Conservation (phyloP, 2,329 filamentous ascomycete genomes). For the Trichoderma brevicompactum region DNA sequence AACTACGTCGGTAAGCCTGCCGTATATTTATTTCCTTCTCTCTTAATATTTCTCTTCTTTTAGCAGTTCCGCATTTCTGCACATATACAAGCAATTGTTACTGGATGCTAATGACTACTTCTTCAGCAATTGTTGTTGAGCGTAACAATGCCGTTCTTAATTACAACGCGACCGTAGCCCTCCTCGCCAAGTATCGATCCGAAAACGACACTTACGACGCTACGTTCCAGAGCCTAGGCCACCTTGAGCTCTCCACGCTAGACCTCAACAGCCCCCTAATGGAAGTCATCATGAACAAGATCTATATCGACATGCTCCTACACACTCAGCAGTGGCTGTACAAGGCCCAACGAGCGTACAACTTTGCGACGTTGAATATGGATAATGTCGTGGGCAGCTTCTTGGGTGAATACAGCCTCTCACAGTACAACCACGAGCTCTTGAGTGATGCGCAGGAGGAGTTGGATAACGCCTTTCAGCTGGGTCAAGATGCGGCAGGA, state of each 20-base stretch:
- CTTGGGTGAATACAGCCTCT: not conserved
- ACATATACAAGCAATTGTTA: no score
- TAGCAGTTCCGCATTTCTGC: no score
- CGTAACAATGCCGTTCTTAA: not conserved
- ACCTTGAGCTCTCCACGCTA: not conserved
- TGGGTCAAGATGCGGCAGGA: not conserved
- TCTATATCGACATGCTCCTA: not conserved
- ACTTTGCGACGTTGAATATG: not conserved
- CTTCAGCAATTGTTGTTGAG: not conserved
- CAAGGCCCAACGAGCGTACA: constrained; percentile 1
- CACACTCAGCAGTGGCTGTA: not conserved
- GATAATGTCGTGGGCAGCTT: not conserved
- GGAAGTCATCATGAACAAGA: not conserved
- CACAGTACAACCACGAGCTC: not conserved
- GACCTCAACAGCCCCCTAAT: not conserved
- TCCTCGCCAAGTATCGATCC: not conserved
- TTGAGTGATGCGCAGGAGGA: not conserved
- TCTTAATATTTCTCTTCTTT: not conserved
- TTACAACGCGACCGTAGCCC: not conserved
- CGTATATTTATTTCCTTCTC: not conserved
- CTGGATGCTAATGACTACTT: no score
- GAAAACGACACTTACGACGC: not conserved
- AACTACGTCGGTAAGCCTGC: not conserved
- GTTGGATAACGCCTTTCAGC: not conserved
- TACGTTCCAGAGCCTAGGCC: no score